Evolutionary conservation across 2,329 filamentous ascomycete genomes (phyloP), one percentile per base, ranked within the genome.

Genomic region (Penicillium sp.): DNA sequence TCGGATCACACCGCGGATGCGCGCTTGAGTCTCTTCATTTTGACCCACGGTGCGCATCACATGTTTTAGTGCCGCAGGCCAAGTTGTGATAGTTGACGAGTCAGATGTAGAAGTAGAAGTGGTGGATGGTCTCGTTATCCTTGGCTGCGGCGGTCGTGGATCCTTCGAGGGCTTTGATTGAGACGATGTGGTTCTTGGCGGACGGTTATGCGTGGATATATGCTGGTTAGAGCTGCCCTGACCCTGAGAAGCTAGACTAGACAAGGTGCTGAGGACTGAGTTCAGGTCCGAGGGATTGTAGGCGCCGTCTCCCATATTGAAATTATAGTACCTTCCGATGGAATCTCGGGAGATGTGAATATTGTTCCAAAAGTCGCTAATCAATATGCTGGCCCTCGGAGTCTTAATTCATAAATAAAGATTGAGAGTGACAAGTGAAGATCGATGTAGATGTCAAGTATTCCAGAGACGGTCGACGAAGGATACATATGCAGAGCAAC

Each of bases 1-100:
- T 52, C 78, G 78, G 56, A 88, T 87, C 69, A 89, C 77, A 72
- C 85, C 68, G 21, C 75, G 75, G 58, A 83, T 77, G 12, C 76
- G 75, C 16, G 70, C 68, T 40, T 79, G 69, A 2, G 75, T 69
- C 32, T 70, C 67, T 52, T 80, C 76, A 56, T 79, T 77, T 40
- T 73, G 74, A 0, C 72, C 69, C 21, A 82, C 73, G 4, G 75
- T 75, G 49, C 74, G 75, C 74, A 80, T 82, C 23, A 82, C 75
- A 68, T 80, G 77, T 60, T 74, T 74, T 32, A 82, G 65, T 7
- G 79, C 81, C 10, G 75, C 68, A 15, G 79, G 74, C 80, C 80
- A 83, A 37, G 80, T 77, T 15, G 75, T 78, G 50, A 82, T 81
- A 2, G 69, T 75, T 23, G 78, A 71, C 9, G 79, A 71, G 60